A percentile compares a stretch with the other conserved stretches of the same genome.
Evolutionary conservation across 2,329 filamentous ascomycete species (phyloP).

Genomic region (Chrysoporthe austroafricana): DNA sequence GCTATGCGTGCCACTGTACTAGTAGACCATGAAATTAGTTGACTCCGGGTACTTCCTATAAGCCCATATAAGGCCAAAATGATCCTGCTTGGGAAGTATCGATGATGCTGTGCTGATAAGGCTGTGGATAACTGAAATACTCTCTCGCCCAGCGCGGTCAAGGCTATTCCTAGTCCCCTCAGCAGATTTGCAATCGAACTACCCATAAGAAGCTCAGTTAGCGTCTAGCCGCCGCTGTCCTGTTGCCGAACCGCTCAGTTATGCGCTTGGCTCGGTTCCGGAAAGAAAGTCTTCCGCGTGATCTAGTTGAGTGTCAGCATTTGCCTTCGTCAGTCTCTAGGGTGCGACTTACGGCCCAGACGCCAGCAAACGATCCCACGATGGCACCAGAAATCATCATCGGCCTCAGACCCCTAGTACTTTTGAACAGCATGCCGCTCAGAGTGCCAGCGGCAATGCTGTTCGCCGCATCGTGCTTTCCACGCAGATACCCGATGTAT

Average conservation of each 20-base stretch:
- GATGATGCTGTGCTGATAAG: too few relatives aligned
- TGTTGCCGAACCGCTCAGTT: background rate
- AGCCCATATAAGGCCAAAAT: constrained; percentile 17
- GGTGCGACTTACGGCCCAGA: constrained; percentile 78
- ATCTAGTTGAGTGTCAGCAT: constrained; percentile 28
- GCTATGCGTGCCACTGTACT: constrained; percentile 40
- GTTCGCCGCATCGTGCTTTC: constrained; percentile 89
- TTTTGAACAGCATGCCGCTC: constrained; percentile 96
- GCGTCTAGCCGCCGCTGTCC: background rate
- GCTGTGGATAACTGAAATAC: background rate
- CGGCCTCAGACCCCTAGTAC: constrained; percentile 83
- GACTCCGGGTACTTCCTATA: constrained; percentile 31
- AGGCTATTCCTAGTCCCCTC: background rate
- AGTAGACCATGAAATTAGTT: constrained; percentile 23
- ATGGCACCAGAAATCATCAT: constrained; percentile 95
- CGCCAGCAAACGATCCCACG: constrained; percentile 81
- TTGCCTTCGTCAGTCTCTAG: background rate
- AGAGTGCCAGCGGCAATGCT: constrained; percentile 82
- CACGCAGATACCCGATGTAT: constrained; percentile 75
- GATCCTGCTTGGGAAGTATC: background rate
- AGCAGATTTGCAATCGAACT: background rate
- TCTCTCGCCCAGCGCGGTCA: background rate
- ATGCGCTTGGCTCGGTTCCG: constrained; percentile 19
- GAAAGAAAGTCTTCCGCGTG: constrained; percentile 35
- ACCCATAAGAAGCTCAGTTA: background rate